A percentile compares a stretch with the other conserved stretches of the same genome.
Conservation (phyloP, 176 grass and related monocot species). For the Tillandsia leiboldiana region DNA sequence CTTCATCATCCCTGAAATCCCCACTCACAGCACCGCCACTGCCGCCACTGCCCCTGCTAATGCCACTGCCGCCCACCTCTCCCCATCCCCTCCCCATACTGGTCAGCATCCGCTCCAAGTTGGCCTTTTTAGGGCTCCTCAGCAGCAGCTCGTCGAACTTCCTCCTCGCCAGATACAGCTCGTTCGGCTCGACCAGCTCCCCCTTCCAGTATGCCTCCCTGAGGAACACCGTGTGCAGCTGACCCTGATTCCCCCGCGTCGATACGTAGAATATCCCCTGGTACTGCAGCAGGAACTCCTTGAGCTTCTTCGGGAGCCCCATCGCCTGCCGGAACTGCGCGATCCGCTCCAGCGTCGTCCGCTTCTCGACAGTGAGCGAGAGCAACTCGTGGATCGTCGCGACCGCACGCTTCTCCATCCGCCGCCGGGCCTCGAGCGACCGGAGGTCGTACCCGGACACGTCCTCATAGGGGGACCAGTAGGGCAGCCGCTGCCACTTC, state of each 20-base stretch:
- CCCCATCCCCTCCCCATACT: slow-evolving; percentile 54
- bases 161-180: slow-evolving; percentile 41
- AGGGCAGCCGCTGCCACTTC: slow-evolving; percentile 89
- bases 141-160: slow-evolving; percentile 62
- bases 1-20: slow-evolving; percentile 24
- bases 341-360: slow-evolving; percentile 69
- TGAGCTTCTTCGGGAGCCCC: slow-evolving; percentile 76
- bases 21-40: slow-evolving; percentile 24
- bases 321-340: slow-evolving; percentile 61
- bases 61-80: slow-evolving; percentile 16
- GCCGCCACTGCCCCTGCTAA: slow-evolving; percentile 19
- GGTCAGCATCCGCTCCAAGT: slow-evolving; percentile 82
- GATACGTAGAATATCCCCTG: slow-evolving; percentile 93
- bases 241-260: slow-evolving; percentile 66
- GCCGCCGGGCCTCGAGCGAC: slow-evolving; percentile 62
- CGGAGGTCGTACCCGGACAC: slow-evolving; percentile 74
- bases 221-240: slow-evolving; percentile 81
- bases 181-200: slow-evolving; percentile 48
- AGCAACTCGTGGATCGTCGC: slow-evolving; percentile 71
- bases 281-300: slow-evolving; percentile 77
- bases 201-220: slow-evolving; percentile 70
- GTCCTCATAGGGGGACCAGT: slow-evolving; percentile 76
- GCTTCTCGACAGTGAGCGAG: slow-evolving; percentile 56
- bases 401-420: slow-evolving; percentile 74
- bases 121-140: slow-evolving; percentile 51